Percentiles rank a stretch among this genome's conserved stretches.
These are phyloP conservation scores for Coemansia sp. DNA, from an alignment of 192 early-diverging fungal genomes.

Conservation along the genomic window DNA sequence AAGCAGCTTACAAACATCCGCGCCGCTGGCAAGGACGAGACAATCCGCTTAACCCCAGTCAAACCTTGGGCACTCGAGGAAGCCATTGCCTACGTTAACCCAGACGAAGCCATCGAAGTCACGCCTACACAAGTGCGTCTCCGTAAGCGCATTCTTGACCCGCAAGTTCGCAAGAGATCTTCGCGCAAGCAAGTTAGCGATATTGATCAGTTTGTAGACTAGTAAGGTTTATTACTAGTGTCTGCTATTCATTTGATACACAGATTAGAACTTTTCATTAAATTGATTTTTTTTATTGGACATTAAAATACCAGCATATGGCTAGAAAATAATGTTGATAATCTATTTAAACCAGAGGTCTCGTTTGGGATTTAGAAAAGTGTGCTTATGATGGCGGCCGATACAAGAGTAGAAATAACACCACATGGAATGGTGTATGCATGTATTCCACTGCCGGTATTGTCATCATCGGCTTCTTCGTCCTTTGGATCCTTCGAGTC, in stretches of 20 bases:
- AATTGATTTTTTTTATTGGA: neutral
- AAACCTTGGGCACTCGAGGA: slow-evolving; percentile 68
- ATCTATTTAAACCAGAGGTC: too few species aligned
- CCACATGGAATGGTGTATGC: neutral
- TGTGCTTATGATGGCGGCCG: slow-evolving; percentile 1
- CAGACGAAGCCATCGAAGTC: slow-evolving; percentile 84
- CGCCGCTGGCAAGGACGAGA: slow-evolving; percentile 74
- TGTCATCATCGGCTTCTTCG: neutral
- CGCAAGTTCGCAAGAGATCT: slow-evolving; percentile 61
- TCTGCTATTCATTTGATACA: neutral
- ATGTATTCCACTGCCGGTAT: slow-evolving; percentile 1
- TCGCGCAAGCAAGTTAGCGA: slow-evolving; percentile 53
- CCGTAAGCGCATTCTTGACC: slow-evolving; percentile 73
- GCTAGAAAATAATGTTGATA: too few species aligned
- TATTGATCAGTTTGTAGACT: slow-evolving; percentile 39
- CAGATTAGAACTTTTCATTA: neutral
- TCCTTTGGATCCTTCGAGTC: slow-evolving; percentile 4
- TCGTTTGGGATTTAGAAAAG: slow-evolving; percentile 1
- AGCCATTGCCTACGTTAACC: slow-evolving; percentile 73
- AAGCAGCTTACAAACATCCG: slow-evolving; percentile 83
- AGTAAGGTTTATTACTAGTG: neutral
- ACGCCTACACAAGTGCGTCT: slow-evolving; percentile 72
- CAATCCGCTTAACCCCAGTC: slow-evolving; percentile 68
- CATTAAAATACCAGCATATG: neutral
- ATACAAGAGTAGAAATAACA: slow-evolving; percentile 4